Evolutionary conservation across 148 eudicot species (phyloP).

Genomic region (Fallopia convolvulus): DNA sequence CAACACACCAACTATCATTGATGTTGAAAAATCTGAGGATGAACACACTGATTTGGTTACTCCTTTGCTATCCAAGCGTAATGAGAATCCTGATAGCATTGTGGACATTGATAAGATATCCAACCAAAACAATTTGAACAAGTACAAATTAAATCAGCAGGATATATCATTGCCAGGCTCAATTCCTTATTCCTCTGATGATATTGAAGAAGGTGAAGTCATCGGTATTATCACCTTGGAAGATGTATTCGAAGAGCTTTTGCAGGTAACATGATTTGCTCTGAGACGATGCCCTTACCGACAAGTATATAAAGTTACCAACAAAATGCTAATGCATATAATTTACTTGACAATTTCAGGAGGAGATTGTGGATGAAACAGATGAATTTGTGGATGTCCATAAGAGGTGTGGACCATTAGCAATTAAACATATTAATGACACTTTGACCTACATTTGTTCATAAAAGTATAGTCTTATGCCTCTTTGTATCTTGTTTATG

Average conservation of each 20-base stretch:
- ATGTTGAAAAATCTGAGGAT: constrained; percentile 30
- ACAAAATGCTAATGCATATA: background rate
- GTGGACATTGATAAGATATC: constrained; percentile 63
- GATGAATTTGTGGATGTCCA: constrained; percentile 96
- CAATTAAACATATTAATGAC: background rate
- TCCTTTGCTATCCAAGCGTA: constrained; percentile 51
- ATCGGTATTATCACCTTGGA: constrained; percentile 93
- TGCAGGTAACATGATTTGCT: constrained; percentile 48
- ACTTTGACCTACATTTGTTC: constrained; percentile 8
- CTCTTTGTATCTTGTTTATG: constrained; percentile 19
- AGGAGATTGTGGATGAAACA: constrained; percentile 98
- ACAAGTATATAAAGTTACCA: background rate
- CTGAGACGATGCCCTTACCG: background rate
- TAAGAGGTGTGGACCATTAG: constrained; percentile 41
- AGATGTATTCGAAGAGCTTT: constrained; percentile 97
- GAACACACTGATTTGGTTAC: constrained; percentile 32
- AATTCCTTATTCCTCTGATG: constrained; percentile 32
- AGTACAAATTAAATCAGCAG: constrained; percentile 12
- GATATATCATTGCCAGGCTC: constrained; percentile 22
- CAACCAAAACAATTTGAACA: constrained; percentile 17
- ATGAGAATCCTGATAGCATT: constrained; percentile 37
- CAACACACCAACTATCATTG: constrained; percentile 24
- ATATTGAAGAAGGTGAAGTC: constrained; percentile 84
- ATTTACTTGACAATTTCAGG: constrained; percentile 39
- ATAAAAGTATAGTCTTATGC: background rate